A percentile compares a stretch with the other conserved stretches of the same genome.
Evolutionary conservation across 2,329 filamentous ascomycete species (phyloP).

Genomic region (Neonectria hederae): DNA sequence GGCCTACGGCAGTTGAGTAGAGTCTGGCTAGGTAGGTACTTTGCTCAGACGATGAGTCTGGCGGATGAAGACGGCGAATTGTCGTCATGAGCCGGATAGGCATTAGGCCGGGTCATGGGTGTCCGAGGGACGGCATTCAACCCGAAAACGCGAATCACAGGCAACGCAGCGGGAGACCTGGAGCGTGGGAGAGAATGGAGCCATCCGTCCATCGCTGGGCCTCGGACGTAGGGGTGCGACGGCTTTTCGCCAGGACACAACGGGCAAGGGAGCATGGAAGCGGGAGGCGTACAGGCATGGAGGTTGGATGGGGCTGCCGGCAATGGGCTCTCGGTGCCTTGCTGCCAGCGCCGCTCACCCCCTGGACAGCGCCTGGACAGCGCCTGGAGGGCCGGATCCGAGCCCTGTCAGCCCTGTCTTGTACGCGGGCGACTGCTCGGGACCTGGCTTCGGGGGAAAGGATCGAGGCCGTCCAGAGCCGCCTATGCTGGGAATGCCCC

Average conservation of each 20-base stretch:
- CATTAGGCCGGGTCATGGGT: slow-evolving; percentile 7
- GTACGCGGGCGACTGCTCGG: slow-evolving; percentile 32
- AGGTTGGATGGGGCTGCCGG: slow-evolving; percentile 18
- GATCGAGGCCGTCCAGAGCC: slow-evolving; percentile 37
- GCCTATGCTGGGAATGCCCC: slow-evolving; percentile 28
- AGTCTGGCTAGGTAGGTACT: not conserved
- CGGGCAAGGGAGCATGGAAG: slow-evolving; percentile 8
- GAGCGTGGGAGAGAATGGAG: not conserved
- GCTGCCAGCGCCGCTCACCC: not conserved
- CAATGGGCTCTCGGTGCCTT: slow-evolving; percentile 18
- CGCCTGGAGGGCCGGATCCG: slow-evolving; percentile 14
- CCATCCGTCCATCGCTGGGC: slow-evolving; percentile 25
- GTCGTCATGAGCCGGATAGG: slow-evolving; percentile 5
- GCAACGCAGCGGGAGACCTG: slow-evolving; percentile 1
- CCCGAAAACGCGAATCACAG: slow-evolving; percentile 17
- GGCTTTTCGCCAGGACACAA: not conserved
- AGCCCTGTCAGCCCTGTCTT: slow-evolving; percentile 13
- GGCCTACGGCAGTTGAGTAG: not conserved
- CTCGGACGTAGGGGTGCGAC: slow-evolving; percentile 35
- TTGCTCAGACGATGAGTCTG: not conserved
- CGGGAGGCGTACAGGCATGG: not conserved
- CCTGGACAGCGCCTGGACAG: not conserved
- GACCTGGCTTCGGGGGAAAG: slow-evolving; percentile 43
- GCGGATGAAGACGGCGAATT: slow-evolving; percentile 1
- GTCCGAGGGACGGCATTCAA: slow-evolving; percentile 18